phyloP scores from a whole-genome alignment of 352 stramenopile genomes.

The Ophiocytium majus region DNA sequence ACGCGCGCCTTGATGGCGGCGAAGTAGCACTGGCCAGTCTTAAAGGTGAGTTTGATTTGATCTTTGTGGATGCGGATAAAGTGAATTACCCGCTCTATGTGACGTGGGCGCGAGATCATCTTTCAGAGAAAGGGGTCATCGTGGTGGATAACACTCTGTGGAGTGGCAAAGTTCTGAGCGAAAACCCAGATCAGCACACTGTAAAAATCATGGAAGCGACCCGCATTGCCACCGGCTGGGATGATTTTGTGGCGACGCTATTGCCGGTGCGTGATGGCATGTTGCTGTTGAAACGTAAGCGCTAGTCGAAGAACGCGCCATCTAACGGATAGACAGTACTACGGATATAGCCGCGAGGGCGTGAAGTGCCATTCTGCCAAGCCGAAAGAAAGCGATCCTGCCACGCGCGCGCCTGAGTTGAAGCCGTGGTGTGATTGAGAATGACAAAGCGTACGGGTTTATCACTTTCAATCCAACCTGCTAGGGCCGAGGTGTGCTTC shows the following conservation, averaged over 20 bases:
- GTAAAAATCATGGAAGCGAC: not conserved
- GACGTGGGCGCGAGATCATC: not conserved
- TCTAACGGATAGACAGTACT: too few species aligned
- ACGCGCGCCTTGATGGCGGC: not conserved
- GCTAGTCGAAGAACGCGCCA: too few species aligned
- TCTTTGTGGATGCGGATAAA: slow-evolving; percentile 4
- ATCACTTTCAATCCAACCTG: too few species aligned
- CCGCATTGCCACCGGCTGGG: not conserved
- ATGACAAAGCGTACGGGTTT: too few species aligned
- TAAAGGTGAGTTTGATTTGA: not conserved
- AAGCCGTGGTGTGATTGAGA: too few species aligned
- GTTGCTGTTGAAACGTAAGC: slow-evolving; percentile 1
- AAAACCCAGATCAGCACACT: not conserved
- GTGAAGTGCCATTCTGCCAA: too few species aligned
- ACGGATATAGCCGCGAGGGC: too few species aligned
- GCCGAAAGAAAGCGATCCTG: too few species aligned
- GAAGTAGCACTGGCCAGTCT: not conserved
- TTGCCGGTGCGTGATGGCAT: not conserved
- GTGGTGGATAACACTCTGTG: slow-evolving; percentile 16
- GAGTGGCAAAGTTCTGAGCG: not conserved
- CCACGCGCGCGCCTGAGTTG: too few species aligned
- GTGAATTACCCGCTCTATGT: not conserved
- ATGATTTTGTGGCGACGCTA: not conserved
- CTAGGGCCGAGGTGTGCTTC: too few species aligned
- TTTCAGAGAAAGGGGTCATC: slow-evolving; percentile 8